phyloP scores from a whole-genome alignment of 352 stramenopile genomes.

The Plasmopara muralis region DNA sequence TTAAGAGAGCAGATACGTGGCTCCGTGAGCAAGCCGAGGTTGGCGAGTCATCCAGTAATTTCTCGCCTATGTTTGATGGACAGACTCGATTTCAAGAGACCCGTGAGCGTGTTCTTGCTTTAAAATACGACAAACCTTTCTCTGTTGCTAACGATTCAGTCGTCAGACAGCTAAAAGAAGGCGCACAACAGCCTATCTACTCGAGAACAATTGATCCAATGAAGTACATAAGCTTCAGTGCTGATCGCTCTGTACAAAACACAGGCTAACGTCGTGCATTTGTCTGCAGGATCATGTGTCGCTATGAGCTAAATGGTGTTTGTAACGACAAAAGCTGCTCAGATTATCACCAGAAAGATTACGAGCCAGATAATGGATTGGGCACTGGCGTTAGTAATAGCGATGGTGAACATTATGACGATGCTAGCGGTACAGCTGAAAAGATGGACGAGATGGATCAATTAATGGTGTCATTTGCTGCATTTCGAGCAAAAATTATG shows the following conservation, averaged over 20 bases:
- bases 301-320: conserved; percentile 65
- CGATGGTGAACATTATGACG: conserved; percentile 5
- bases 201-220: conserved; percentile 38
- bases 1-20: conserved; percentile 29
- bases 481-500: conserved; percentile 29
- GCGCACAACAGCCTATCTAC: not conserved
- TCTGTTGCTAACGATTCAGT: conserved; percentile 33
- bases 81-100: not conserved
- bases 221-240: conserved; percentile 34
- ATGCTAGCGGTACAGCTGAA: conserved; percentile 2
- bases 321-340: conserved; percentile 70
- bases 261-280: conserved; percentile 7
- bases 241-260: not conserved
- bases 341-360: conserved; percentile 61
- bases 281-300: conserved; percentile 39
- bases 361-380: conserved; percentile 8
- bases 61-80: conserved; percentile 1
- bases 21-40: conserved; percentile 19
- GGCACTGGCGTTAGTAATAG: not conserved
- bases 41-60: conserved; percentile 6
- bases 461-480: conserved; percentile 34
- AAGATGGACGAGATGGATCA: conserved; percentile 25
- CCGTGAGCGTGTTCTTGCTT: conserved; percentile 3
- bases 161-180: conserved; percentile 28
- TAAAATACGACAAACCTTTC: conserved; percentile 25